Conservation (phyloP, 768 basidiomycete genomes). For the Suillus ampliporus region DNA sequence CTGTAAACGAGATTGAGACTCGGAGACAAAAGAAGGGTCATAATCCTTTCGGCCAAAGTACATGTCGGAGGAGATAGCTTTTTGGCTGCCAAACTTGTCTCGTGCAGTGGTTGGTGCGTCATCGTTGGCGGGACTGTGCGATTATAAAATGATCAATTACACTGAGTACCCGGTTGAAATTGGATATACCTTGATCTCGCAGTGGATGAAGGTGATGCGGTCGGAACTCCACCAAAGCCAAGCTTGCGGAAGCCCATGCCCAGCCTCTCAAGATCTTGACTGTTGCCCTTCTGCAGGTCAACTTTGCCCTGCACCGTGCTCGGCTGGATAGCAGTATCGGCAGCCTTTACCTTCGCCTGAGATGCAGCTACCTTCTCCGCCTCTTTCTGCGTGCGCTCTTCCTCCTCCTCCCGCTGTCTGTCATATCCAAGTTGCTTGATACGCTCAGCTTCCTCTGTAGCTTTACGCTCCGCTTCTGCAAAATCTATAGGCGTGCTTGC, state of each 20-base stretch:
- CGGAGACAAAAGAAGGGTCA: slow-evolving; percentile 69
- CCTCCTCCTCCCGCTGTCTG: slow-evolving; percentile 80
- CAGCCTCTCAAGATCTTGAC: slow-evolving; percentile 58
- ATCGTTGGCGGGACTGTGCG: slow-evolving; percentile 41
- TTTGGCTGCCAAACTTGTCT: slow-evolving; percentile 90
- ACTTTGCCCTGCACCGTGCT: slow-evolving; percentile 33
- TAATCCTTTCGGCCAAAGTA: slow-evolving; percentile 92
- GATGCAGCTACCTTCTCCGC: slow-evolving; percentile 50
- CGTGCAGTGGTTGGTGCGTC: slow-evolving; percentile 81
- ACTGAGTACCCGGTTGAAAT: background rate
- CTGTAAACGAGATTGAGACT: slow-evolving; percentile 83
- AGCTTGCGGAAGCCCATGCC: slow-evolving; percentile 79
- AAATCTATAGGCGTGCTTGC: slow-evolving; percentile 85
- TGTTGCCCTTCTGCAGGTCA: slow-evolving; percentile 45
- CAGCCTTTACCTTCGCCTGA: slow-evolving; percentile 36
- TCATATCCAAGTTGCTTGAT: slow-evolving; percentile 94
- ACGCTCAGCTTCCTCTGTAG: slow-evolving; percentile 90
- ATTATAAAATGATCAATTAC: slow-evolving; percentile 4
- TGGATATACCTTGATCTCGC: slow-evolving; percentile 45
- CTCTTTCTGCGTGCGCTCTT: slow-evolving; percentile 71
- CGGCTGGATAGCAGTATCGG: slow-evolving; percentile 29
- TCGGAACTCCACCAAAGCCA: slow-evolving; percentile 85
- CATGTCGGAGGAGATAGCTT: slow-evolving; percentile 98
- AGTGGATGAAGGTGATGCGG: slow-evolving; percentile 57
- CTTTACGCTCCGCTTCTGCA: slow-evolving; percentile 91